Evolutionary conservation across 1,284 basidiomycete species (phyloP).

Genomic region (Cutaneotrichosporon arboriforme): DNA sequence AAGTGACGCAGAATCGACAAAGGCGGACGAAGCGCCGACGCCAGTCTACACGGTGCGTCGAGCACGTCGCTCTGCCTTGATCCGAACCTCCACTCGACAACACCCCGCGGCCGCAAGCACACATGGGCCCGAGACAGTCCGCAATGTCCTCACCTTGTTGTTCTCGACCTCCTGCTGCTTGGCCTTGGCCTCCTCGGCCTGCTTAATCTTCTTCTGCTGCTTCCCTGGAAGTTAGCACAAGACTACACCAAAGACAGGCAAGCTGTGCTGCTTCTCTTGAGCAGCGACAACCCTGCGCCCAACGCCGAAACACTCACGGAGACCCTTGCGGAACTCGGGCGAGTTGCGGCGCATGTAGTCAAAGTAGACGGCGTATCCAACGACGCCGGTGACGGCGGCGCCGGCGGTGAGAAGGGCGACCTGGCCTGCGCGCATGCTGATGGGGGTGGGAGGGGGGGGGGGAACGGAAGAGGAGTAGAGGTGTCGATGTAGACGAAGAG

Average conservation of each 20-base stretch:
- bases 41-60: too few species aligned
- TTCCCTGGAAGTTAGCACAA: slow-evolving; percentile 57
- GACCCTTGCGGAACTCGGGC: slow-evolving; percentile 74
- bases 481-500: background rate
- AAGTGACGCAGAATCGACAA: too few species aligned
- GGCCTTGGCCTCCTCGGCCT: slow-evolving; percentile 57
- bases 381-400: slow-evolving; percentile 57
- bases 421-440: slow-evolving; percentile 42
- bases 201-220: slow-evolving; percentile 72
- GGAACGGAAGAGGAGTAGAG: background rate
- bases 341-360: slow-evolving; percentile 92
- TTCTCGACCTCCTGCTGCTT: slow-evolving; percentile 38
- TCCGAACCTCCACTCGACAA: too few species aligned
- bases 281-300: too few species aligned
- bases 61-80: too few species aligned
- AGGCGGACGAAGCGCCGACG: too few species aligned
- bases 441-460: background rate
- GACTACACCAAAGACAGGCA: background rate
- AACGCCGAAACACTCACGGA: slow-evolving; percentile 61
- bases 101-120: too few species aligned
- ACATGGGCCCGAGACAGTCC: too few species aligned
- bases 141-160: slow-evolving; percentile 11
- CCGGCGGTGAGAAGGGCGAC: slow-evolving; percentile 61
- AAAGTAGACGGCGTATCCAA: slow-evolving; percentile 85
- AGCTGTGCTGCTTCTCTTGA: too few species aligned